phyloP scores from a whole-genome alignment of 2,329 filamentous ascomycete species.

The Monosporascus sp. region DNA sequence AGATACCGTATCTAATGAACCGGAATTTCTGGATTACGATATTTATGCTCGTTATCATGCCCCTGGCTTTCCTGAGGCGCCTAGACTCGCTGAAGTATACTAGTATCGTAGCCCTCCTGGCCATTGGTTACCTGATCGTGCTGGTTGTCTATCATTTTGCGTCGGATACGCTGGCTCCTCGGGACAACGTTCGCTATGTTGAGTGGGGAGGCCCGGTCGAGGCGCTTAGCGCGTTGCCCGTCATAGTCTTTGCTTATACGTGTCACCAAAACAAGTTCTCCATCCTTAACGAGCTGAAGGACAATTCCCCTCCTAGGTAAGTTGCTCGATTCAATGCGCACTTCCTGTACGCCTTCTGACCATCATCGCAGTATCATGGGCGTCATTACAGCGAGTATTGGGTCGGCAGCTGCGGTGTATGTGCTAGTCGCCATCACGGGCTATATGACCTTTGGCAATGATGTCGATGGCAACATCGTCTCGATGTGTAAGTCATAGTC shows the following conservation, averaged over 20 bases:
- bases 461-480: slow-evolving; percentile 86
- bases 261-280: slow-evolving; percentile 99
- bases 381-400: slow-evolving; percentile 80
- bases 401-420: slow-evolving; percentile 81
- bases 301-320: slow-evolving; percentile 63
- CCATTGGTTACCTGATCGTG: slow-evolving; percentile 90
- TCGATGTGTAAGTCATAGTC: slow-evolving; percentile 65
- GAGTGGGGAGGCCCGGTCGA: slow-evolving; percentile 74
- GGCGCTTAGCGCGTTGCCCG: slow-evolving; percentile 79
- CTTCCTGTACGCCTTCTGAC: slow-evolving; percentile 7
- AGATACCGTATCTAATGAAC: slow-evolving; percentile 72
- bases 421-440: slow-evolving; percentile 90
- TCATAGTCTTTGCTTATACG: slow-evolving; percentile 98
- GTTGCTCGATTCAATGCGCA: background rate
- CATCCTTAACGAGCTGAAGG: slow-evolving; percentile 87
- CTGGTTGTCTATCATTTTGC: slow-evolving; percentile 90
- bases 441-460: slow-evolving; percentile 91
- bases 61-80: slow-evolving; percentile 82
- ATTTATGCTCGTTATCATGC: slow-evolving; percentile 95
- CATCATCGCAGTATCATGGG: slow-evolving; percentile 58
- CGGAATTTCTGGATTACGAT: slow-evolving; percentile 96
- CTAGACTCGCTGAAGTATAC: slow-evolving; percentile 97
- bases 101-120: slow-evolving; percentile 81
- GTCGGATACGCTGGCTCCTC: slow-evolving; percentile 68
- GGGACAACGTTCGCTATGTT: slow-evolving; percentile 70